phyloP scores from a whole-genome alignment of 2,329 filamentous ascomycete genomes.

The Diaporthe amygdali region DNA sequence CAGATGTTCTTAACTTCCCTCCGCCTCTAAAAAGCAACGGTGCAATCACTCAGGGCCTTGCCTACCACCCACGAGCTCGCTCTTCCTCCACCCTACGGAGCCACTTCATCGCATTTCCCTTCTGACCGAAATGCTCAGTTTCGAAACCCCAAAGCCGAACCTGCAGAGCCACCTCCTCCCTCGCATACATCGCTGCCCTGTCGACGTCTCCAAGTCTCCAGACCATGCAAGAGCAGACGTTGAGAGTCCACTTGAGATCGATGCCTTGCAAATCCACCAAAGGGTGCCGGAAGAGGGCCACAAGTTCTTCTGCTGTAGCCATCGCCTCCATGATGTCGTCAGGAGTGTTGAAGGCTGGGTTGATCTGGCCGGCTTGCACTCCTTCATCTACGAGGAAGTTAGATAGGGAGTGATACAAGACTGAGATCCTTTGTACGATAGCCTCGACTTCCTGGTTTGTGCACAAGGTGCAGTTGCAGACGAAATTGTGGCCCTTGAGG shows the following conservation, averaged over 20 bases:
- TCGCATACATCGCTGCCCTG: neutral
- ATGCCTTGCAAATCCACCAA: neutral
- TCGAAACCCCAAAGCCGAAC: neutral
- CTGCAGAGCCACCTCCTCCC: neutral
- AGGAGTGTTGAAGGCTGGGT: neutral
- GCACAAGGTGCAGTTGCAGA: constrained; percentile 11
- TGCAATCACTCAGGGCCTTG: neutral
- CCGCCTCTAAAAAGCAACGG: neutral
- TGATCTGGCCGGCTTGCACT: neutral
- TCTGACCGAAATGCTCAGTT: neutral
- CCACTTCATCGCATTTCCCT: no score
- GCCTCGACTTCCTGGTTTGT: neutral
- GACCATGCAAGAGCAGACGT: neutral
- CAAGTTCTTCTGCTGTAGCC: neutral
- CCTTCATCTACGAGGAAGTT: neutral
- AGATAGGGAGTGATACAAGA: neutral
- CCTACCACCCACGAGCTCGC: neutral
- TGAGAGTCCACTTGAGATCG: neutral
- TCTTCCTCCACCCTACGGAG: neutral
- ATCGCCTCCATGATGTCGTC: neutral
- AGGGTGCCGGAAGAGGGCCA: constrained; percentile 7
- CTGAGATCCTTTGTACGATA: neutral
- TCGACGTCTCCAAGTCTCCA: neutral
- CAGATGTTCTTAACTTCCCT: neutral
- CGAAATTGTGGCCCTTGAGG: neutral